Conservation (phyloP, 768 basidiomycete genomes). For the Nidularia pulvinata region DNA sequence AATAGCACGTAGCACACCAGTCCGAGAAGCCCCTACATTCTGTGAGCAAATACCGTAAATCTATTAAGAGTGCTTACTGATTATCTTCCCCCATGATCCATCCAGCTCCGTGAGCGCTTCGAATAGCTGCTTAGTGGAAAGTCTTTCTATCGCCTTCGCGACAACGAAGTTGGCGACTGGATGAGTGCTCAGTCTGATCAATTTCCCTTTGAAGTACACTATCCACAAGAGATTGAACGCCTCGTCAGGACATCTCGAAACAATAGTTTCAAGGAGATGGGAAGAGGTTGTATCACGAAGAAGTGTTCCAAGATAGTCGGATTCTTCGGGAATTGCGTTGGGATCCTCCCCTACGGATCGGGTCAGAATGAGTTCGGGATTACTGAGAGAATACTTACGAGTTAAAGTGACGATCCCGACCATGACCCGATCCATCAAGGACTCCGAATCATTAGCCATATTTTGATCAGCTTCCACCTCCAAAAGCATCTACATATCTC, state of each 20-base stretch:
- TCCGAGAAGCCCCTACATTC: slow-evolving; percentile 63
- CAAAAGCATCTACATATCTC: slow-evolving; percentile 61
- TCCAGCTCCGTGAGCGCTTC: slow-evolving; percentile 61
- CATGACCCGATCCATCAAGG: slow-evolving; percentile 81
- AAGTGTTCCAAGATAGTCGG: slow-evolving; percentile 81
- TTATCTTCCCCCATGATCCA: slow-evolving; percentile 56
- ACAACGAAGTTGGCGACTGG: slow-evolving; percentile 96
- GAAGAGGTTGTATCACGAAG: slow-evolving; percentile 88
- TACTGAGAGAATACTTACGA: slow-evolving; percentile 39
- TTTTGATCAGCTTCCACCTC: slow-evolving; percentile 78
- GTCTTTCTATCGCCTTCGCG: slow-evolving; percentile 71
- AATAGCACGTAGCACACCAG: slow-evolving; percentile 76
- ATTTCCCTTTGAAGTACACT: slow-evolving; percentile 74
- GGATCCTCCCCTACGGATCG: slow-evolving; percentile 17
- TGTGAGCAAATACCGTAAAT: not conserved
- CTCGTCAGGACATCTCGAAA: slow-evolving; percentile 55
- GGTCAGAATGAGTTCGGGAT: not conserved
- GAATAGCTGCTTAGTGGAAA: slow-evolving; percentile 53
- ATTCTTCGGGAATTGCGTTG: slow-evolving; percentile 39
- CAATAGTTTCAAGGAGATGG: slow-evolving; percentile 84
- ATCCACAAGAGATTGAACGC: slow-evolving; percentile 75
- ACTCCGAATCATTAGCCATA: slow-evolving; percentile 56
- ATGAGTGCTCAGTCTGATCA: slow-evolving; percentile 75
- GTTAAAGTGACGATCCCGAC: slow-evolving; percentile 71
- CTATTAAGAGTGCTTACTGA: slow-evolving; percentile 51